A percentile compares a stretch with the other conserved stretches of the same genome.
phyloP scores from a whole-genome alignment of 306 rosid genomes.

The Cicer chorassanicum region DNA sequence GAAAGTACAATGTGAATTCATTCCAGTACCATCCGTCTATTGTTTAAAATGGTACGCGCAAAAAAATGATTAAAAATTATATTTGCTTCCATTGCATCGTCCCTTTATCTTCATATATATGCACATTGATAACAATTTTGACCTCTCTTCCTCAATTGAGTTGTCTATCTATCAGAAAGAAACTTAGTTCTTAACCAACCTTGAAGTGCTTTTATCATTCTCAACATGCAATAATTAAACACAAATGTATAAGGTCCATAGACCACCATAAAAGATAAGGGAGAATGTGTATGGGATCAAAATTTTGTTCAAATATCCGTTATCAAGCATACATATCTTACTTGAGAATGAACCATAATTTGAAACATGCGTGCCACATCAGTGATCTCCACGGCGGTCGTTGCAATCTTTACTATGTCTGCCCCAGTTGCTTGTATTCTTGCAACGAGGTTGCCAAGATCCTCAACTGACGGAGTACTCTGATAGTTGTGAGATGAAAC shows the following conservation, averaged over 20 bases:
- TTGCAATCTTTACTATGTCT: constrained; percentile 92
- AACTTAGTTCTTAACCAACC: background rate
- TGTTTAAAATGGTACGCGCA: constrained; percentile 23
- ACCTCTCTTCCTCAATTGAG: constrained; percentile 18
- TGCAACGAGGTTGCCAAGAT: constrained; percentile 88
- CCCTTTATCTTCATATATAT: constrained; percentile 11
- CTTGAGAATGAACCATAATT: constrained; percentile 83
- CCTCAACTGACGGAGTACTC: constrained; percentile 83
- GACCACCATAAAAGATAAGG: background rate
- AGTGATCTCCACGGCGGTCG: constrained; percentile 84
- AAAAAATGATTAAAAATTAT: constrained; percentile 1
- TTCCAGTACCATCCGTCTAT: constrained; percentile 8
- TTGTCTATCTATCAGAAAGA: constrained; percentile 16
- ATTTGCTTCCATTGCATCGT: background rate
- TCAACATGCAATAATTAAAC: constrained; percentile 31
- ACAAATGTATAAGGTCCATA: constrained; percentile 28
- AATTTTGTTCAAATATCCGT: constrained; percentile 12
- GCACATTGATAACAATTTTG: constrained; percentile 1
- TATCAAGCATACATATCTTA: constrained; percentile 53
- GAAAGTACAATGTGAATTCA: background rate
- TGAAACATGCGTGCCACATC: constrained; percentile 83
- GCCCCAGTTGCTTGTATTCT: constrained; percentile 90
- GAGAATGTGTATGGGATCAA: background rate
- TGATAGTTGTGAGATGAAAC: constrained; percentile 95
- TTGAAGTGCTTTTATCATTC: constrained; percentile 8